These are phyloP conservation scores for Agaricus sinodeliciosus DNA, from an alignment of 768 basidiomycete species.

Conservation along the genomic window DNA sequence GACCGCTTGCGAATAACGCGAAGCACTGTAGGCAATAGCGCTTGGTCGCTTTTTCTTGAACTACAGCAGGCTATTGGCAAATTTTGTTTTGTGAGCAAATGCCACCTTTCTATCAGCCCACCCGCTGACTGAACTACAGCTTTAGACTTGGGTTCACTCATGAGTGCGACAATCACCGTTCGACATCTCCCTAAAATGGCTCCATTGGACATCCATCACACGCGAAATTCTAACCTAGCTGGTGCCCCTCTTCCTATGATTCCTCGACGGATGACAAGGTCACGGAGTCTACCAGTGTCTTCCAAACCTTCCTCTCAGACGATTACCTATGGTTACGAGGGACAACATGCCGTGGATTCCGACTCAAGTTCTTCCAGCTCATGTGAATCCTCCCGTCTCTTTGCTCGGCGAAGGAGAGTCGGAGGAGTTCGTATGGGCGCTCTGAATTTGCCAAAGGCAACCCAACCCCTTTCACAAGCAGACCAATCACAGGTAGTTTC, in stretches of 20 bases:
- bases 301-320: conserved; percentile 16
- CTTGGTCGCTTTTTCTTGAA: not conserved
- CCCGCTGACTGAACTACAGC: conserved; percentile 9
- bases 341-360: not conserved
- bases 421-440: conserved; percentile 1
- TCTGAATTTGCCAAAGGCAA: conserved; percentile 3
- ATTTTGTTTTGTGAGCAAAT: not conserved
- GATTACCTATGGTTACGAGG: not conserved
- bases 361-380: conserved; percentile 9
- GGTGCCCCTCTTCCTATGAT: conserved; percentile 57
- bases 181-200: conserved; percentile 28
- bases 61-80: not conserved
- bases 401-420: conserved; percentile 15
- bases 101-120: conserved; percentile 3
- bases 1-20: not conserved
- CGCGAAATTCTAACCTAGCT: conserved; percentile 45
- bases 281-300: conserved; percentile 14
- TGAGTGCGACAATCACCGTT: conserved; percentile 38
- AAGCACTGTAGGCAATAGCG: not conserved
- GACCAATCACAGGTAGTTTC: not conserved
- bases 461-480: not conserved
- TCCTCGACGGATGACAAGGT: conserved; percentile 42
- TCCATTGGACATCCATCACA: conserved; percentile 23
- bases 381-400: not conserved
- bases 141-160: conserved; percentile 13